phyloP scores from a whole-genome alignment of 192 early-diverging fungal genomes.

The Chytriomyces sp. region DNA sequence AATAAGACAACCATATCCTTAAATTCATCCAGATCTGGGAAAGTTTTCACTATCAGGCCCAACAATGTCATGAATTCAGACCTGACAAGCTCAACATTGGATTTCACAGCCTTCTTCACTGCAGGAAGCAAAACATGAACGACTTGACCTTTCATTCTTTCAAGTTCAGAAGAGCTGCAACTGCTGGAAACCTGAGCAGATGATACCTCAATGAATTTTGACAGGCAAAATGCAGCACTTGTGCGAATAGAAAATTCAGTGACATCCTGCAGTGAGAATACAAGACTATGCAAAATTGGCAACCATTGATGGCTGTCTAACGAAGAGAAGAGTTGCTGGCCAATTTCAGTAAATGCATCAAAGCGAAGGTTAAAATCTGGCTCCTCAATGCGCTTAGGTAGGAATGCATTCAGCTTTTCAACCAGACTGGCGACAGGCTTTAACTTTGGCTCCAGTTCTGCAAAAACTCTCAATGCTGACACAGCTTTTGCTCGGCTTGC shows the following conservation, averaged over 20 bases:
- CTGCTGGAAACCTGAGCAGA: slow-evolving; percentile 33
- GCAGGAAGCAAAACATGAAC: slow-evolving; percentile 71
- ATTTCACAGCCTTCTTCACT: slow-evolving; percentile 69
- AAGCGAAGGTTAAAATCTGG: slow-evolving; percentile 86
- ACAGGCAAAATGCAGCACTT: slow-evolving; percentile 75
- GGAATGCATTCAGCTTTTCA: slow-evolving; percentile 79
- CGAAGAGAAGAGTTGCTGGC: slow-evolving; percentile 64
- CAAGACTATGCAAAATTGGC: slow-evolving; percentile 86
- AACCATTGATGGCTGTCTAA: slow-evolving; percentile 80
- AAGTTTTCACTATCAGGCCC: slow-evolving; percentile 61
- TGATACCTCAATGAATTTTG: slow-evolving; percentile 66
- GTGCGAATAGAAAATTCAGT: slow-evolving; percentile 89
- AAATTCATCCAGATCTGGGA: slow-evolving; percentile 62
- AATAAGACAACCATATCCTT: slow-evolving; percentile 66
- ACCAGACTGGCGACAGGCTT: slow-evolving; percentile 59
- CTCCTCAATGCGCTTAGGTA: slow-evolving; percentile 73
- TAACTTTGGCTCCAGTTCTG: slow-evolving; percentile 59
- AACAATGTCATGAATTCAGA: slow-evolving; percentile 72
- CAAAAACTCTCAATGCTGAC: slow-evolving; percentile 65
- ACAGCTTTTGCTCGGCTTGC: slow-evolving; percentile 68
- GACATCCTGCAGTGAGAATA: slow-evolving; percentile 77
- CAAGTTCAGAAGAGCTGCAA: neutral
- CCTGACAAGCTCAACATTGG: slow-evolving; percentile 58
- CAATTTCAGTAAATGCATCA: slow-evolving; percentile 70
- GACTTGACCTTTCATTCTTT: slow-evolving; percentile 8